Base-by-base conservation (phyloP, 1,139 yeast species). In the Neolecta irregularis region DNA sequence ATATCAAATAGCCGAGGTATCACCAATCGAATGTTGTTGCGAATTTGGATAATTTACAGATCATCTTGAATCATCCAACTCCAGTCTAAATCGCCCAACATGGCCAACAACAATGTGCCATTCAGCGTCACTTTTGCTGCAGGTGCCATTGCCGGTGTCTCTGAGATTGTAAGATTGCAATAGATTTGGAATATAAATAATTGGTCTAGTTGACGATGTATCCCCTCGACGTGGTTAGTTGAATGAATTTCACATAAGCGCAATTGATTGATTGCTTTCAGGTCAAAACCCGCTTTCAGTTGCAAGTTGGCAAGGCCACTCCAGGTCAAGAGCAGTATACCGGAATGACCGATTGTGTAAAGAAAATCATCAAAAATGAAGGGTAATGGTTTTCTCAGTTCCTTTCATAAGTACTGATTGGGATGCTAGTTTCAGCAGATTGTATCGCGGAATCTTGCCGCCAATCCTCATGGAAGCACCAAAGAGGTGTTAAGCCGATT, bases 381-480 rank as follows among this genome's bases (percentile, higher is more conserved):
- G 99, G 98, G 33, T 47, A 36, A 13, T 41, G 33, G 11, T 15
- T 20, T 16, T n/a, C 8, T 7, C 11, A 13, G 9, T 12, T 31
- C 12, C 2, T 19, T 9, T 13, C 12, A 24, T 5, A 24, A 8
- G 17, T 18, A 6, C 12, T 6, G 26, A 11, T 35, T 32, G 29
- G 6, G 31, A 7, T 16, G 26, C 17, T 15, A 20, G 31, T 29
- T 65, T 72, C 34, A 61, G 75, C 15, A 68, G 92, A 45, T 67
- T 88, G 42, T 91, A 88, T 60, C 74, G 85, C 56, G 98, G 98
- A 46, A 88, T 88, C 49, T 62, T 77, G 21, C 95, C 98, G 12
- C 99, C 99, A 32, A 80, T 88, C 49, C 66, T 88, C 52, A 88
- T 88, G 98, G 99, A 88, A 57, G 98, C 98, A n/a, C 98, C 98